Percentiles rank a stretch among this genome's conserved stretches.
phyloP scores from a whole-genome alignment of 2,329 filamentous ascomycete species.

The Penicillium sp. region DNA sequence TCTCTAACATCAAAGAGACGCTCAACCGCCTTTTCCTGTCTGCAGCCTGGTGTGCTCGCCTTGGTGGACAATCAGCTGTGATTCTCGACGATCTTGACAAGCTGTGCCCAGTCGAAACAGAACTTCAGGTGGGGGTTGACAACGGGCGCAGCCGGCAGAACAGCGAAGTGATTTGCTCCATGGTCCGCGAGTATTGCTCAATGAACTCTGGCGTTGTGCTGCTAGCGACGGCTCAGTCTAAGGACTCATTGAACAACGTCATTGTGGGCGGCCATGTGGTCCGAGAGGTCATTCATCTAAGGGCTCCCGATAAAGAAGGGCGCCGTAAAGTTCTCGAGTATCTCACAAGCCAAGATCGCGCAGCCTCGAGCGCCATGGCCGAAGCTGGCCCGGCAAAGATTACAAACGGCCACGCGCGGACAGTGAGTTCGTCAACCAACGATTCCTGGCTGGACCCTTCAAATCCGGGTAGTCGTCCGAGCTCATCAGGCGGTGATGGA shows the following conservation, averaged over 20 bases:
- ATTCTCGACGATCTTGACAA: conserved; percentile 93
- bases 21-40: conserved; percentile 82
- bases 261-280: conserved; percentile 91
- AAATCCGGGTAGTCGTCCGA: conserved; percentile 58
- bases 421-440: conserved; percentile 46
- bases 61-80: conserved; percentile 82
- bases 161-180: conserved; percentile 83
- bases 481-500: conserved; percentile 58
- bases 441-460: conserved; percentile 79
- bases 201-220: conserved; percentile 81
- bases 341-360: conserved; percentile 61
- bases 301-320: conserved; percentile 90
- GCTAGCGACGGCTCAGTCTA: conserved; percentile 87
- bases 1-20: conserved; percentile 89
- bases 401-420: conserved; percentile 47
- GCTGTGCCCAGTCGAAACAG: conserved; percentile 89
- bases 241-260: conserved; percentile 89
- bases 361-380: not conserved
- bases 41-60: conserved; percentile 86
- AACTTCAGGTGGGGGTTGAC: conserved; percentile 90
- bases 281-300: conserved; percentile 85
- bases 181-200: conserved; percentile 83
- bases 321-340: conserved; percentile 82
- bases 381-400: conserved; percentile 36
- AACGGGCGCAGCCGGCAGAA: conserved; percentile 92